Evolutionary conservation across 805 yeast genomes (phyloP).

Genomic region (Metschnikowia similis): DNA sequence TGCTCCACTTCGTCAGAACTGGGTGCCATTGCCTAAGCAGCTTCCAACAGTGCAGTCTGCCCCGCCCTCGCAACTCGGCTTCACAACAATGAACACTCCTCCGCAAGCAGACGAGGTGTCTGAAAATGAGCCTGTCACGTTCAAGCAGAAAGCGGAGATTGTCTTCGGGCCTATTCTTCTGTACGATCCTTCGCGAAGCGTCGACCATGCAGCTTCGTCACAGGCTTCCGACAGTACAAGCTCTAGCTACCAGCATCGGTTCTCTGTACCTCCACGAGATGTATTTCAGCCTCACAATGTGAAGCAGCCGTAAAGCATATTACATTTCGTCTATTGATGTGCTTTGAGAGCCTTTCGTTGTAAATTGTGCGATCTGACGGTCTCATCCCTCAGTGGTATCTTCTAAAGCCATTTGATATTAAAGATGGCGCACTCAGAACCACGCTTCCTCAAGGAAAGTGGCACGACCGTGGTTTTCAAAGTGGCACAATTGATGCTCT

Average conservation of each 20-base stretch:
- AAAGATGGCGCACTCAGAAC: too few species aligned
- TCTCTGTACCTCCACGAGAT: constrained; percentile 30
- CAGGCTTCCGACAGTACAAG: constrained; percentile 9
- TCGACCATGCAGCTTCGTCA: constrained; percentile 2
- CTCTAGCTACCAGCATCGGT: constrained; percentile 10
- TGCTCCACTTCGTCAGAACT: not conserved
- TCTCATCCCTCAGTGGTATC: too few species aligned
- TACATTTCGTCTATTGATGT: too few species aligned
- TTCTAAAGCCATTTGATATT: too few species aligned
- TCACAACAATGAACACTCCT: constrained; percentile 1
- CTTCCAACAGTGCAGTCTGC: constrained; percentile 17
- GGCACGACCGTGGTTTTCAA: too few species aligned
- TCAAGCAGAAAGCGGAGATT: constrained; percentile 11
- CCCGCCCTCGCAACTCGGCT: constrained; percentile 20
- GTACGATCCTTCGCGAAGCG: constrained; percentile 36
- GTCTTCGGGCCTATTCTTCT: constrained; percentile 39
- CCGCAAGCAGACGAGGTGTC: not conserved
- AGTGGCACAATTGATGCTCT: too few species aligned
- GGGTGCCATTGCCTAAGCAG: constrained; percentile 3
- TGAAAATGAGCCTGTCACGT: not conserved
- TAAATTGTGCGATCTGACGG: too few species aligned
- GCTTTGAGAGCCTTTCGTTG: too few species aligned
- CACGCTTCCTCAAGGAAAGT: too few species aligned
- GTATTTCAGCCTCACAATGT: constrained; percentile 33
- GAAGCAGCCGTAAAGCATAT: not conserved